Conservation (phyloP, 768 basidiomycete species). For the Peribolospora kevripleyi region DNA sequence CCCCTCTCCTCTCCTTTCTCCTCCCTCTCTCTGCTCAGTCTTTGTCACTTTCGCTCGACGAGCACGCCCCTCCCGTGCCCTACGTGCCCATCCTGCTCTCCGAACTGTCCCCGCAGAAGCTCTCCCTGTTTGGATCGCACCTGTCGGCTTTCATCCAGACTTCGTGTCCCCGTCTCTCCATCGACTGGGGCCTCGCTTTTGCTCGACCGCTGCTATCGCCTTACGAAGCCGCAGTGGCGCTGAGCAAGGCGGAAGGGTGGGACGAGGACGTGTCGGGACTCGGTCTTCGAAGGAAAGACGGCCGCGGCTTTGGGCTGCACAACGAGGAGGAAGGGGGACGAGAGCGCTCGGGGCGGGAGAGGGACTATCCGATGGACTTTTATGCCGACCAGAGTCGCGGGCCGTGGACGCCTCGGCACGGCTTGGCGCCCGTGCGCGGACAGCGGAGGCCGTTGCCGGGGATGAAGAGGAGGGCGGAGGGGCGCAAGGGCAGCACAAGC, state of each 20-base stretch:
- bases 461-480: slow-evolving; percentile 1
- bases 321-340: slow-evolving; percentile 17
- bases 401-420: slow-evolving; percentile 13
- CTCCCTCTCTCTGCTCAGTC: neutral
- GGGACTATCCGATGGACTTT: slow-evolving; percentile 86
- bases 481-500: neutral
- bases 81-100: slow-evolving; percentile 74
- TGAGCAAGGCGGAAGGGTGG: slow-evolving; percentile 48
- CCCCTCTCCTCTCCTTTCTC: slow-evolving; percentile 20
- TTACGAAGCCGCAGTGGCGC: slow-evolving; percentile 71
- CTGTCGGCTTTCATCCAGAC: slow-evolving; percentile 86
- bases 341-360: slow-evolving; percentile 11
- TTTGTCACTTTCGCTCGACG: neutral
- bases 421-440: neutral
- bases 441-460: neutral
- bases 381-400: slow-evolving; percentile 32
- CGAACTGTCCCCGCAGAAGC: slow-evolving; percentile 85
- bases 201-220: slow-evolving; percentile 65
- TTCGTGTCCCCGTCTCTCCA: slow-evolving; percentile 81
- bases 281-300: neutral
- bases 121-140: slow-evolving; percentile 54
- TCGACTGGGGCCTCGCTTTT: slow-evolving; percentile 98
- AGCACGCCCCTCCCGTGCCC: slow-evolving; percentile 13
- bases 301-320: slow-evolving; percentile 9
- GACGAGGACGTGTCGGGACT: slow-evolving; percentile 9